Conservation (phyloP, 2,329 filamentous ascomycete species). For the Chaetomiaceae sp. region DNA sequence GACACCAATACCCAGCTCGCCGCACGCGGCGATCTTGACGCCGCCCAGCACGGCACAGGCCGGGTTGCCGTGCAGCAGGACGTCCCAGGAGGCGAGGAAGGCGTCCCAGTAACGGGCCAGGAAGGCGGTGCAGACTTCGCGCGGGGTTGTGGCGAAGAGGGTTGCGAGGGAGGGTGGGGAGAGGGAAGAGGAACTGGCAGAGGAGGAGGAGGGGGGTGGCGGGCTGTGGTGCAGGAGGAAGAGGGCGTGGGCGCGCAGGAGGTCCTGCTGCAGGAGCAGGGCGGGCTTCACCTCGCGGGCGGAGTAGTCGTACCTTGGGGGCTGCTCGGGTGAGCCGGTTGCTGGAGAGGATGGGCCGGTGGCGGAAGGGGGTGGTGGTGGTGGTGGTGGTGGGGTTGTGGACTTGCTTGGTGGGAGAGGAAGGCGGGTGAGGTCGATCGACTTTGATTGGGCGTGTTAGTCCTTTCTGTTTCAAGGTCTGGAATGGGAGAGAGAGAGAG, state of each 20-base stretch:
- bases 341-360: not conserved
- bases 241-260: conserved; percentile 72
- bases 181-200: conserved; percentile 74
- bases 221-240: conserved; percentile 85
- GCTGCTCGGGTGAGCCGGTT: conserved; percentile 16
- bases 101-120: conserved; percentile 77
- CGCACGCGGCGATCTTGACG: conserved; percentile 81
- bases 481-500: not conserved
- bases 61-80: conserved; percentile 85
- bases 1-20: conserved; percentile 88
- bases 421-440: conserved; percentile 71
- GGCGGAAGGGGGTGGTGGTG: not conserved
- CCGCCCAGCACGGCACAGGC: conserved; percentile 71
- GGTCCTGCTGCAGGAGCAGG: conserved; percentile 68
- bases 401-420: conserved; percentile 48
- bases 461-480: not conserved
- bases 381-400: not conserved
- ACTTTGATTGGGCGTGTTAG: conserved; percentile 43
- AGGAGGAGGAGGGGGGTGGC: conserved; percentile 62
- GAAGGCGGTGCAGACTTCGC: conserved; percentile 63
- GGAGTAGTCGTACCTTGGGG: conserved; percentile 65
- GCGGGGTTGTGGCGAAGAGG: conserved; percentile 58
- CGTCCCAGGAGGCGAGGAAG: conserved; percentile 70
- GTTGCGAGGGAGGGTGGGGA: conserved; percentile 57
- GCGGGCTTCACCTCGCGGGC: conserved; percentile 84